phyloP scores from a whole-genome alignment of 192 early-diverging fungal genomes.

The Coemansia sp. region DNA sequence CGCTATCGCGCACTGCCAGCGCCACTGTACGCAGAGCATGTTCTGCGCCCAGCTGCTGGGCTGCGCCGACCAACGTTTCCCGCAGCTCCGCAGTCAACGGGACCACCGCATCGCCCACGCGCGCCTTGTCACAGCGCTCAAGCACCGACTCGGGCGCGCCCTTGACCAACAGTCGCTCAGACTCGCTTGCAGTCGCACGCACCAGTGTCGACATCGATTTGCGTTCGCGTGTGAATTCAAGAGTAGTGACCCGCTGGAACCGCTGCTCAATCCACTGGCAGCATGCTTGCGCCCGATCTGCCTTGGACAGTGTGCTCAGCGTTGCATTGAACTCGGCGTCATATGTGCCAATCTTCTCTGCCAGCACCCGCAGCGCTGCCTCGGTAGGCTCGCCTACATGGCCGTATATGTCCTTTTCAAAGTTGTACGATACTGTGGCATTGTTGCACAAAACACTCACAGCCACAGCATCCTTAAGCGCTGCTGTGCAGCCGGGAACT shows the following conservation, averaged over 20 bases:
- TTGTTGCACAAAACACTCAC: slow-evolving; percentile 92
- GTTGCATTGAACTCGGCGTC: slow-evolving; percentile 64
- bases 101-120: slow-evolving; percentile 41
- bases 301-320: slow-evolving; percentile 50
- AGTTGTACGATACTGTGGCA: slow-evolving; percentile 77
- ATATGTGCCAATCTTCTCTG: slow-evolving; percentile 88
- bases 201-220: slow-evolving; percentile 98
- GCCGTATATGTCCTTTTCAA: slow-evolving; percentile 61
- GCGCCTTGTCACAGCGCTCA: slow-evolving; percentile 70
- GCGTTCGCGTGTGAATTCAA: slow-evolving; percentile 96
- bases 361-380: slow-evolving; percentile 90
- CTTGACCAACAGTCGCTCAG: slow-evolving; percentile 73
- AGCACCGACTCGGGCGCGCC: slow-evolving; percentile 93
- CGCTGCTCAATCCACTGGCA: slow-evolving; percentile 69
- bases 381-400: slow-evolving; percentile 98
- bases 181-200: slow-evolving; percentile 5
- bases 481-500: slow-evolving; percentile 70
- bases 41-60: slow-evolving; percentile 69
- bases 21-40: slow-evolving; percentile 87
- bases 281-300: slow-evolving; percentile 64
- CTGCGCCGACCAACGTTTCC: slow-evolving; percentile 60
- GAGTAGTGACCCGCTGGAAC: slow-evolving; percentile 61
- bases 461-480: slow-evolving; percentile 28
- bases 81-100: slow-evolving; percentile 67
- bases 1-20: slow-evolving; percentile 78